phyloP scores from a whole-genome alignment of 805 yeast species.

The Myxozyma nipponensis region DNA sequence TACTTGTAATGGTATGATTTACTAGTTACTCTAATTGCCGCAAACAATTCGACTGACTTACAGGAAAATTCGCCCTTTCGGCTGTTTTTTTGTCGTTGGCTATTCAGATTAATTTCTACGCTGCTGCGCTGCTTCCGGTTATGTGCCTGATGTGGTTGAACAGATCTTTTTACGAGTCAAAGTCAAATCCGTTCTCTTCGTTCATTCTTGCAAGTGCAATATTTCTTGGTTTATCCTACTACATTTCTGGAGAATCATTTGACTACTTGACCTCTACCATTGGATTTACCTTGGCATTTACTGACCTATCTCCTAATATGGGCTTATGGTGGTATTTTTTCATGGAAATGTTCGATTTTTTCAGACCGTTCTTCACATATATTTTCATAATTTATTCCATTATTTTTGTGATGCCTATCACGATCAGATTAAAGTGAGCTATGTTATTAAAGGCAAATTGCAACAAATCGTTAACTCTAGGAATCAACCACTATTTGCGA shows the following conservation, averaged over 20 bases:
- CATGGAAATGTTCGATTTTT: conserved; percentile 89
- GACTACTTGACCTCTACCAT: conserved; percentile 53
- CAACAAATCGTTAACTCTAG: conserved; percentile 8
- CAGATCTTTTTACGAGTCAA: background rate
- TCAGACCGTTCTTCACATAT: conserved; percentile 74
- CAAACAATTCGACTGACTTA: conserved; percentile 1
- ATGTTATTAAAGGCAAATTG: background rate
- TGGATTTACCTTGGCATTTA: conserved; percentile 53
- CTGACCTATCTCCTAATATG: conserved; percentile 78
- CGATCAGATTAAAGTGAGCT: conserved; percentile 53
- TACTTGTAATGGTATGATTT: conserved; percentile 41
- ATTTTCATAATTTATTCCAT: conserved; percentile 75
- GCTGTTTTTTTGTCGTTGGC: conserved; percentile 58
- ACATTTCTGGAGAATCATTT: conserved; percentile 30
- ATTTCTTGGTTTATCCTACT: background rate
- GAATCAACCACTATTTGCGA: conserved; percentile 56
- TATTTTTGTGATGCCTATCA: conserved; percentile 66
- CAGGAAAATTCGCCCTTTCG: conserved; percentile 38
- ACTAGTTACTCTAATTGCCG: no score
- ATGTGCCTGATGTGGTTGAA: conserved; percentile 34
- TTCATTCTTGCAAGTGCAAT: background rate
- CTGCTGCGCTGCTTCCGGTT: conserved; percentile 59
- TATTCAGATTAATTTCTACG: conserved; percentile 59
- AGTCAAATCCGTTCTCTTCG: background rate
- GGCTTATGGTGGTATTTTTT: conserved; percentile 99